Evolutionary conservation across 306 rosid genomes (phyloP), one percentile per base, ranked within the genome.

Genomic region (Vigna hirtella): DNA sequence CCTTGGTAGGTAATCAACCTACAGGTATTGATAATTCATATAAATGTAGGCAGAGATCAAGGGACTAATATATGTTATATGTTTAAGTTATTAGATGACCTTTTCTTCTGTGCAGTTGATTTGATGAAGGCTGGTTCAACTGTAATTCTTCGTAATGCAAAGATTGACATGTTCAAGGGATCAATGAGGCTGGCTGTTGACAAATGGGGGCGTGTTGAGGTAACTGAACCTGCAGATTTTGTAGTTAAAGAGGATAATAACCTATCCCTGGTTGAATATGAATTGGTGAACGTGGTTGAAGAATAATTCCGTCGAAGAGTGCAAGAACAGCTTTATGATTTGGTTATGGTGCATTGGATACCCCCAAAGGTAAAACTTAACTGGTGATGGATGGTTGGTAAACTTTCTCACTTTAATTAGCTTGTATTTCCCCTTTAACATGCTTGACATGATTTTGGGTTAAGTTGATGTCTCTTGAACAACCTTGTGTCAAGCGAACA

Each of bases 181-280:
- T 81, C 85, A 26, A 81, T 81, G 81, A 75, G 85, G 85, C 67
- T 81, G 10, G 85, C 85, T 6, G 81, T 81, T 61, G 85, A 81
- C 61, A 81, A 81, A 76, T 81, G 85, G 85, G 85, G 85, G 17
- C 85, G 81, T 42, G 70, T 81, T 40, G 85, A 81, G 67, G 77
- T 58, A 45, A 80, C 87, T 66, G 87, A 84, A 28, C 77, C 87
- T 57, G 85, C 82, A 49, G 52, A 65, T 4, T 84, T 84, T 50
- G 69, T 3, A 7, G 87, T 84, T 47, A 80, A 84, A 77, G 87
- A 84, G 73, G 87, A 84, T 50, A 84, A 80, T 77, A 80, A 84
- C 49, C 73, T 84, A 9, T 84, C 87, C 47, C 50, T 80, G 64
- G 85, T 84, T 1, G 87, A 84, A 42, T 84, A 84, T 66, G 87